Conservation (phyloP, 306 rosid species). For the Adenanthera pavonina region DNA sequence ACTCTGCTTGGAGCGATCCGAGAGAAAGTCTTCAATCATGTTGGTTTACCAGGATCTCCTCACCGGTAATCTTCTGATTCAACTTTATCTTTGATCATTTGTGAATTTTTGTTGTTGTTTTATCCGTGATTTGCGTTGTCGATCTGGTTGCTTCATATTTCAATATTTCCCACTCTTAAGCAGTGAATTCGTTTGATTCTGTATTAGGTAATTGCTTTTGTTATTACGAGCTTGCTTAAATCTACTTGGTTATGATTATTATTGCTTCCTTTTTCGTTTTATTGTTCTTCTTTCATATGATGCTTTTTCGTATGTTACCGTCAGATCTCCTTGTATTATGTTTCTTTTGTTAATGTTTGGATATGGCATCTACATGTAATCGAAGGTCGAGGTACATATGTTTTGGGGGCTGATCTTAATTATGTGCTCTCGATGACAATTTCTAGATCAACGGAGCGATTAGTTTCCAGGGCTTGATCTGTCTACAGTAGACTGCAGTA, state of each 20-base stretch:
- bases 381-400: background rate
- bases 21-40: conserved; percentile 47
- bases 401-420: background rate
- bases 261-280: background rate
- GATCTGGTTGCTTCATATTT: background rate
- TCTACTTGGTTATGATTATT: background rate
- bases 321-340: background rate
- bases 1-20: conserved; percentile 35
- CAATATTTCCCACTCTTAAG: background rate
- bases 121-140: background rate
- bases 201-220: background rate
- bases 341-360: background rate
- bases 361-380: conserved; percentile 1
- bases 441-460: background rate
- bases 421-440: background rate
- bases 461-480: background rate
- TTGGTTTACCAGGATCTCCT: conserved; percentile 67
- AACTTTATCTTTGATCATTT: background rate
- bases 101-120: too few species aligned
- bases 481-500: background rate
- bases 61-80: conserved; percentile 41
- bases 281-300: background rate
- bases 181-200: background rate
- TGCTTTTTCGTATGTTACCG: background rate
- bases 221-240: background rate